A percentile compares a stretch with the other conserved stretches of the same genome.
These are phyloP conservation scores for Adansonia gregorii DNA, from an alignment of 441 rosid genomes.

Conservation along the genomic window DNA sequence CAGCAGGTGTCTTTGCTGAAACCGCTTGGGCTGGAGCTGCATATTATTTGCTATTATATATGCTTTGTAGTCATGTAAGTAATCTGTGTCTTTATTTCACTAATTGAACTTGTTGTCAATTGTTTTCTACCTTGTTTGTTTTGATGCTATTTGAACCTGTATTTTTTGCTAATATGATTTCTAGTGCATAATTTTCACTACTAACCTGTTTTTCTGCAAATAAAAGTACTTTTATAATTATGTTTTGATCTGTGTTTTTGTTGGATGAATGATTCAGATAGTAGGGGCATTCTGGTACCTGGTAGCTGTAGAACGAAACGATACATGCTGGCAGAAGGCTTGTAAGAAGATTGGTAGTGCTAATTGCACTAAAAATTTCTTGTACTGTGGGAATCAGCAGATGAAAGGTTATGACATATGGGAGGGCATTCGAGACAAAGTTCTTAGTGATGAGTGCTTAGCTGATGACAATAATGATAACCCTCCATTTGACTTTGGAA, in stretches of 20 bases:
- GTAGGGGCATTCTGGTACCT: conserved; percentile 97
- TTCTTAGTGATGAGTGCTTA: conserved; percentile 47
- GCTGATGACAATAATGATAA: conserved; percentile 37
- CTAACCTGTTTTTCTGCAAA: neutral
- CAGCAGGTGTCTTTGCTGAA: conserved; percentile 95
- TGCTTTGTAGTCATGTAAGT: conserved; percentile 92
- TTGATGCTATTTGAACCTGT: neutral
- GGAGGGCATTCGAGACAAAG: conserved; percentile 36
- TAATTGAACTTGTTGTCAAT: neutral
- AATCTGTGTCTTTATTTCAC: conserved; percentile 20
- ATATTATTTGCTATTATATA: conserved; percentile 83
- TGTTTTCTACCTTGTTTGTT: conserved; percentile 9
- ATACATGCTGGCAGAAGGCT: conserved; percentile 73
- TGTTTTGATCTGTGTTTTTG: conserved; percentile 16
- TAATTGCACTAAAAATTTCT: conserved; percentile 49
- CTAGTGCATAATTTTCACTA: neutral
- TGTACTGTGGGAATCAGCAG: conserved; percentile 72
- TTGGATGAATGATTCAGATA: conserved; percentile 56
- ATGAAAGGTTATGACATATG: conserved; percentile 56
- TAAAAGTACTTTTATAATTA: neutral
- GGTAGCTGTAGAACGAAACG: conserved; percentile 82
- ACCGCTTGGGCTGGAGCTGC: conserved; percentile 99
- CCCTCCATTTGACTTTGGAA: conserved; percentile 78
- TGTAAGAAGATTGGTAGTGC: conserved; percentile 33
- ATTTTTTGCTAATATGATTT: conserved; percentile 4